phyloP scores from a whole-genome alignment of 352 stramenopile genomes.

The Pythium rhizo-oryzae region DNA sequence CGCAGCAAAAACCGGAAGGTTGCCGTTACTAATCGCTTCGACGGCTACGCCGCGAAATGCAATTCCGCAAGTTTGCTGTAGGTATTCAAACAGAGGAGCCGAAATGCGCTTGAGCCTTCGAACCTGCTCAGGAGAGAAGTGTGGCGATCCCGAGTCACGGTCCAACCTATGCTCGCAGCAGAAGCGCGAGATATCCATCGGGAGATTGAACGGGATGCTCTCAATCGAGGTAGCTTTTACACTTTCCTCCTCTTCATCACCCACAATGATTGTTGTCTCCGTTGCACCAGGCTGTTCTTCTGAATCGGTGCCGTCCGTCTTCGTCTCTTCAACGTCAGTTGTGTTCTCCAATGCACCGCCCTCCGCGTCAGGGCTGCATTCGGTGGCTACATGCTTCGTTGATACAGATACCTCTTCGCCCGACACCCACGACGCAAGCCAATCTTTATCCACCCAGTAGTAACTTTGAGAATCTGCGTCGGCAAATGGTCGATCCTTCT shows the following conservation, averaged over 20 bases:
- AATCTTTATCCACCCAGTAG: slow-evolving; percentile 76
- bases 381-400: not conserved
- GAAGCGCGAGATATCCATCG: slow-evolving; percentile 49
- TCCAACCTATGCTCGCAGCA: slow-evolving; percentile 50
- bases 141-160: slow-evolving; percentile 1
- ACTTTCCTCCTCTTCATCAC: slow-evolving; percentile 12
- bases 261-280: slow-evolving; percentile 1
- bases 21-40: not conserved
- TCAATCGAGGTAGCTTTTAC: slow-evolving; percentile 18
- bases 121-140: slow-evolving; percentile 57
- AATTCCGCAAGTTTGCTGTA: slow-evolving; percentile 44
- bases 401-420: slow-evolving; percentile 40
- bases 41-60: slow-evolving; percentile 12
- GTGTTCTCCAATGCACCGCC: not conserved
- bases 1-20: slow-evolving; percentile 41
- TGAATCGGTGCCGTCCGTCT: slow-evolving; percentile 2
- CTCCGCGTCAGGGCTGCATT: not conserved
- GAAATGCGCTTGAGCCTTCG: slow-evolving; percentile 67
- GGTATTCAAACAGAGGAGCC: slow-evolving; percentile 44
- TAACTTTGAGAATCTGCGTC: slow-evolving; percentile 38
- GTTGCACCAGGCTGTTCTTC: slow-evolving; percentile 5
- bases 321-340: slow-evolving; percentile 16
- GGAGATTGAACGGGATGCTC: slow-evolving; percentile 56
- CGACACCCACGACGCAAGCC: slow-evolving; percentile 66
- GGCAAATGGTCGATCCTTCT: slow-evolving; percentile 50